Evolutionary conservation across 2,329 filamentous ascomycete genomes (phyloP).

Genomic region (Ophiostoma sp.): DNA sequence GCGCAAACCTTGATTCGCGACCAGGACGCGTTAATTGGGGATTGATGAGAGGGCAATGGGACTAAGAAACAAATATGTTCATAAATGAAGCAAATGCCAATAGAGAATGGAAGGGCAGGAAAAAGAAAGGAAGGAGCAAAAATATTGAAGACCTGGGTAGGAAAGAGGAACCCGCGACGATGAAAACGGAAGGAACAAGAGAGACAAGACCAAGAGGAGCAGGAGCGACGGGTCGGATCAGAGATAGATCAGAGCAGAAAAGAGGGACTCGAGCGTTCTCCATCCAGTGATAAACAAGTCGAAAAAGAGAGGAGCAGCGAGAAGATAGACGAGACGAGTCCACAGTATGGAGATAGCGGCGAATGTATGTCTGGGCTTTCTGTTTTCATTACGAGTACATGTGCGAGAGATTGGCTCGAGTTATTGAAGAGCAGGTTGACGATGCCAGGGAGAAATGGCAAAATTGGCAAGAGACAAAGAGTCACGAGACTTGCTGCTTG

Average conservation of each 20-base stretch:
- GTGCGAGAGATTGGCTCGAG: not conserved
- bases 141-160: not conserved
- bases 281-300: constrained; percentile 8
- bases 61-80: not conserved
- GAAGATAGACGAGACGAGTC: not conserved
- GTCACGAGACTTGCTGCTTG: too few species aligned
- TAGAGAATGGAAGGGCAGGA: not conserved
- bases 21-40: not conserved
- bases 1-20: not conserved
- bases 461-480: not conserved
- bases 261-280: not conserved
- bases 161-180: constrained; percentile 4
- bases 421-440: not conserved
- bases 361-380: not conserved
- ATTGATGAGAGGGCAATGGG: not conserved
- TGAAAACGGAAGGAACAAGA: constrained; percentile 4
- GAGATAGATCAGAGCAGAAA: constrained; percentile 1
- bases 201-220: not conserved
- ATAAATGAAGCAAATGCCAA: not conserved
- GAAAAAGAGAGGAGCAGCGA: constrained; percentile 1
- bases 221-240: constrained; percentile 2
- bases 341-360: constrained; percentile 14
- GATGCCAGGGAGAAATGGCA: not conserved
- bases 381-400: constrained; percentile 1
- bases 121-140: not conserved